Percentiles rank a stretch among this genome's conserved stretches.
These are phyloP conservation scores for Pythium coloratum DNA, from an alignment of 352 stramenopile genomes.

Conservation along the genomic window DNA sequence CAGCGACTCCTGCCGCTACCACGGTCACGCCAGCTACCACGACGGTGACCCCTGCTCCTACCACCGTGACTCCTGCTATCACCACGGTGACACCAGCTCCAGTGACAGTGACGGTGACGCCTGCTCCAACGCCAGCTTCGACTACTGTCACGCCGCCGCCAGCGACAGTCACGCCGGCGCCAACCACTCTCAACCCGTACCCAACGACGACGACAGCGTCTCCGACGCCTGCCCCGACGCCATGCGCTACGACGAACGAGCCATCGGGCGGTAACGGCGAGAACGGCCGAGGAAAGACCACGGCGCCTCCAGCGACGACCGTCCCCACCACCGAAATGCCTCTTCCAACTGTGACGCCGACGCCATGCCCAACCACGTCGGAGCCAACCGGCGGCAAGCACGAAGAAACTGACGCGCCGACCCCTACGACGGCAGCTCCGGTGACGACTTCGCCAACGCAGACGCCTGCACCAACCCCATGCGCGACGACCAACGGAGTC, in stretches of 20 bases:
- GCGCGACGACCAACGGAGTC: too few relatives aligned
- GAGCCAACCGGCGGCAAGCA: not conserved
- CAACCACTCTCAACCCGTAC: too few relatives aligned
- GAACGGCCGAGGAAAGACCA: too few relatives aligned
- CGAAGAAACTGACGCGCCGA: not conserved
- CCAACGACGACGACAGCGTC: too few relatives aligned
- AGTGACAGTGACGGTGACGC: not conserved
- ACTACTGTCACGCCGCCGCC: not conserved
- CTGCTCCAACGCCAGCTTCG: too few relatives aligned
- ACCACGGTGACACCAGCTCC: not conserved
- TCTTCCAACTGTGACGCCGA: not conserved
- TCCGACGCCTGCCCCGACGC: too few relatives aligned
- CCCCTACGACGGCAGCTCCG: not conserved
- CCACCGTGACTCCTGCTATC: not conserved
- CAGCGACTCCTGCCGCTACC: not conserved
- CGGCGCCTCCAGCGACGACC: not conserved
- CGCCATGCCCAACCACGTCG: not conserved
- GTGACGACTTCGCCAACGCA: not conserved
- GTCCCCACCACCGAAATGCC: not conserved
- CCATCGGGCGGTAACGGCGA: too few relatives aligned
- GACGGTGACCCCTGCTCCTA: not conserved
- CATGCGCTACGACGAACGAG: too few relatives aligned
- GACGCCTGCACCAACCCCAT: too few relatives aligned
- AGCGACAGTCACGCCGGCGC: too few relatives aligned
- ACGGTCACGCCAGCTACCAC: not conserved